These are phyloP conservation scores for Phlyctochytrium arcticum DNA, from an alignment of 192 early-diverging fungal species.

Conservation along the genomic window DNA sequence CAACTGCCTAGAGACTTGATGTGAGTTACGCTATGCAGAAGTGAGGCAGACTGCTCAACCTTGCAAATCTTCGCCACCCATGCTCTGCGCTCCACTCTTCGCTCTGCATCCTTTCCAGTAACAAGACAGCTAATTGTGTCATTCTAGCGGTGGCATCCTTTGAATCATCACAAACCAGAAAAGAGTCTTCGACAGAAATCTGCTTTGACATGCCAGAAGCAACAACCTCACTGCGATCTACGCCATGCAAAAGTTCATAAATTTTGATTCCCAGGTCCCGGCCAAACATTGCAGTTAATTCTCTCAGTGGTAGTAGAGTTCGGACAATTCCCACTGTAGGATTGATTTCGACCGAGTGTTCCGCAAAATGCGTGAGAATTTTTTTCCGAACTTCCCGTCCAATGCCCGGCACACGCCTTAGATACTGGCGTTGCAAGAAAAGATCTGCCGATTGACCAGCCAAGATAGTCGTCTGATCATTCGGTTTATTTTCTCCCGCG, in stretches of 20 bases:
- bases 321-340: too few species aligned
- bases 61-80: conserved; percentile 24
- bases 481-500: conserved; percentile 29
- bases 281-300: too few species aligned
- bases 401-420: conserved; percentile 9
- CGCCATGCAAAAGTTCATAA: conserved; percentile 21
- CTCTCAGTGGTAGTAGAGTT: too few species aligned
- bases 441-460: not conserved
- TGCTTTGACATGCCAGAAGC: conserved; percentile 17
- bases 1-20: too few species aligned
- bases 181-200: conserved; percentile 41
- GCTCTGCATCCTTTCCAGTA: conserved; percentile 28
- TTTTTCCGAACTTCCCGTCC: conserved; percentile 2
- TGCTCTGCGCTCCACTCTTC: conserved; percentile 14
- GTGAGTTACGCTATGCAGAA: too few species aligned
- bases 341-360: too few species aligned
- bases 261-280: not conserved
- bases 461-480: conserved; percentile 23
- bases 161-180: conserved; percentile 21
- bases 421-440: not conserved
- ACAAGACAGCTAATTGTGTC: conserved; percentile 5
- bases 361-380: not conserved
- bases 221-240: conserved; percentile 17
- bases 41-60: too few species aligned
- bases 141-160: conserved; percentile 16